Conservation (phyloP, 495 filamentous ascomycete genomes). For the Parmelia sp. region DNA sequence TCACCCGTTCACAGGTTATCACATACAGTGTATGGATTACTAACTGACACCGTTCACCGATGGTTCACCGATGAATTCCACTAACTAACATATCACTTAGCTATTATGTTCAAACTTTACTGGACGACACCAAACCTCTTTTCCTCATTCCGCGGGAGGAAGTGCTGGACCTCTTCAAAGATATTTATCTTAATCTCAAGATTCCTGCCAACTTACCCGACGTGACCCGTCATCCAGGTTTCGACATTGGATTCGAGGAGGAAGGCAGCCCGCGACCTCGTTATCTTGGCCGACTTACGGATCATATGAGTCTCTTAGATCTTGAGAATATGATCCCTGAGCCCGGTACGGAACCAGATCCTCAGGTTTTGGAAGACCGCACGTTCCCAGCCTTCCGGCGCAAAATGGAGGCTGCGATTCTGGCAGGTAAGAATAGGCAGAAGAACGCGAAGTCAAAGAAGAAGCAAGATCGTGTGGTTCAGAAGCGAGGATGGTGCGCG, state of each 20-base stretch:
- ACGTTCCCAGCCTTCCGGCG: constrained; percentile 42
- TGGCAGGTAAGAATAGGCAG: constrained; percentile 40
- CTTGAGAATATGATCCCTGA: constrained; percentile 35
- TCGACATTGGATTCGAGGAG: constrained; percentile 51
- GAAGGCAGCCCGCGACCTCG: constrained; percentile 53
- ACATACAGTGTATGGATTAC: not conserved
- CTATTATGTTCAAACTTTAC: constrained; percentile 58
- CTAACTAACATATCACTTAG: constrained; percentile 34
- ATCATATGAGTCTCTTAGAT: constrained; percentile 29
- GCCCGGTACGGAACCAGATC: constrained; percentile 8
- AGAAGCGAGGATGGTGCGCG: constrained; percentile 42
- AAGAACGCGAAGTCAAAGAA: constrained; percentile 46
- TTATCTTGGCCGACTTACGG: constrained; percentile 53
- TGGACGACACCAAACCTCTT: constrained; percentile 41
- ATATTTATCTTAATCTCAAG: constrained; percentile 50
- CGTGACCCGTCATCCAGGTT: constrained; percentile 38
- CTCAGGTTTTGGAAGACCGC: constrained; percentile 25
- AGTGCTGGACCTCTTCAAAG: constrained; percentile 50
- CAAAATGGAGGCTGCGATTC: constrained; percentile 40
- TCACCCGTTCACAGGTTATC: not conserved
- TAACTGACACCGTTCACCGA: not conserved
- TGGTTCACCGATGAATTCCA: not conserved
- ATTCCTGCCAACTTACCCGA: constrained; percentile 46
- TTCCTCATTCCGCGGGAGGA: constrained; percentile 60
- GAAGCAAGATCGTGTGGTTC: constrained; percentile 40